Evolutionary conservation across 805 yeast species (phyloP).

Genomic region (Wickerhamiella kurtzmanii): DNA sequence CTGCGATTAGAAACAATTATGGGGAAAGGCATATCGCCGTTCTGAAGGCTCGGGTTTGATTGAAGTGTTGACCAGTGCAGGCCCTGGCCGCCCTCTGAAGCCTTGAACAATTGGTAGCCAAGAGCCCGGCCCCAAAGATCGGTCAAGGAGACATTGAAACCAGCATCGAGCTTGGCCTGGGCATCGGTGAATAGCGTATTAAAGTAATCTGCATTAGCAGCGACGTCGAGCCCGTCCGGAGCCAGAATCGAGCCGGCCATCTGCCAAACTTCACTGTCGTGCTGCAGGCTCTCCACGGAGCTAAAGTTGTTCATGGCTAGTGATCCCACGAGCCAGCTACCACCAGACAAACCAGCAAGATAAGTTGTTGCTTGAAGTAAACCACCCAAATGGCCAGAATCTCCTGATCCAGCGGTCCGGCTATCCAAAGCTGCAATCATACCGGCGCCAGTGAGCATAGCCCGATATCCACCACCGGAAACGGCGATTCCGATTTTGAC

Average conservation of each 20-base stretch:
- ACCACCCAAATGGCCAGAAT: constrained; percentile 52
- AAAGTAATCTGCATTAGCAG: constrained; percentile 37
- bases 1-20: constrained; percentile 36
- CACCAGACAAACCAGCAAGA: constrained; percentile 70
- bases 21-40: constrained; percentile 60
- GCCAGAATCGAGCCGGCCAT: constrained; percentile 44
- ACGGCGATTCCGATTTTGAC: constrained; percentile 45
- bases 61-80: constrained; percentile 45
- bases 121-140: constrained; percentile 76
- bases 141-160: constrained; percentile 52
- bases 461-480: constrained; percentile 85
- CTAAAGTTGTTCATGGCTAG: constrained; percentile 61
- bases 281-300: constrained; percentile 46
- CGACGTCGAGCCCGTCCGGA: constrained; percentile 49
- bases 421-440: constrained; percentile 66
- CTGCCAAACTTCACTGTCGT: constrained; percentile 48
- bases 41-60: constrained; percentile 44
- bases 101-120: constrained; percentile 56
- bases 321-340: constrained; percentile 68
- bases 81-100: constrained; percentile 50
- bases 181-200: constrained; percentile 37
- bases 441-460: constrained; percentile 80
- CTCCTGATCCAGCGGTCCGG: constrained; percentile 37
- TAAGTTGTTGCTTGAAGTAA: constrained; percentile 58
- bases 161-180: constrained; percentile 44